Conservation (phyloP, 2,329 filamentous ascomycete genomes). For the Penicillium sp. region DNA sequence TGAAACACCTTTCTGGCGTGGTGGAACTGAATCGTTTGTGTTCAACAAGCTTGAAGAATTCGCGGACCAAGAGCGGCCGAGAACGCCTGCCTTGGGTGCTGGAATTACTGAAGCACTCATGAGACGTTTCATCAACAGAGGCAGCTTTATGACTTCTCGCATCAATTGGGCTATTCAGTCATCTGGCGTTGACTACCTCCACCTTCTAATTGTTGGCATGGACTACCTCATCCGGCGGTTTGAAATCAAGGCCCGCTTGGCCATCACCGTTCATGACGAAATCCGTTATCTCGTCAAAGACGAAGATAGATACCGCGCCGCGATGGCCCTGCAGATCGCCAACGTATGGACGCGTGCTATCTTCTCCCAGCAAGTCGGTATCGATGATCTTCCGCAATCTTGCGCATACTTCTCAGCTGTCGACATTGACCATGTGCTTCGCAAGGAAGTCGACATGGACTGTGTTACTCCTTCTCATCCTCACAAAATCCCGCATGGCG, state of each 20-base stretch:
- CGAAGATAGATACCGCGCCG: constrained; percentile 82
- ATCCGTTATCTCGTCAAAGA: constrained; percentile 90
- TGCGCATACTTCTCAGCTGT: constrained; percentile 96
- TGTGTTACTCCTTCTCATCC: constrained; percentile 89
- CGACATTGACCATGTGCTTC: constrained; percentile 91
- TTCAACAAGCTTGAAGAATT: constrained; percentile 99
- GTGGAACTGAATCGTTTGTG: constrained; percentile 94
- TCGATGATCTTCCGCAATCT: constrained; percentile 88
- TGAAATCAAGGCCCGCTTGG: constrained; percentile 79
- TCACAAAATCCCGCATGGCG: constrained; percentile 76
- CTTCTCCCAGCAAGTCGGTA: constrained; percentile 96
- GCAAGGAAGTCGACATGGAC: constrained; percentile 98
- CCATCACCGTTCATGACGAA: constrained; percentile 96
- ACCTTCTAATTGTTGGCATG: constrained; percentile 91
- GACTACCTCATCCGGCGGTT: constrained; percentile 86
- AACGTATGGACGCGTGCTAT: constrained; percentile 97
- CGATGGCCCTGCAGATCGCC: constrained; percentile 89
- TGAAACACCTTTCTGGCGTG: constrained; percentile 85
- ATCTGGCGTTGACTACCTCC: constrained; percentile 94
- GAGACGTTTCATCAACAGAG: constrained; percentile 81
- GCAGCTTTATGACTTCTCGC: constrained; percentile 89
- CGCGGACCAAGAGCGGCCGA: constrained; percentile 86
- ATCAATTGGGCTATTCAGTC: constrained; percentile 99
- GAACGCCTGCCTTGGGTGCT: constrained; percentile 88
- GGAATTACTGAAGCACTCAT: constrained; percentile 96